Evolutionary conservation across 2,329 filamentous ascomycete species (phyloP), one percentile per base, ranked within the genome.

Genomic region (Ceratocystis ficicola): DNA sequence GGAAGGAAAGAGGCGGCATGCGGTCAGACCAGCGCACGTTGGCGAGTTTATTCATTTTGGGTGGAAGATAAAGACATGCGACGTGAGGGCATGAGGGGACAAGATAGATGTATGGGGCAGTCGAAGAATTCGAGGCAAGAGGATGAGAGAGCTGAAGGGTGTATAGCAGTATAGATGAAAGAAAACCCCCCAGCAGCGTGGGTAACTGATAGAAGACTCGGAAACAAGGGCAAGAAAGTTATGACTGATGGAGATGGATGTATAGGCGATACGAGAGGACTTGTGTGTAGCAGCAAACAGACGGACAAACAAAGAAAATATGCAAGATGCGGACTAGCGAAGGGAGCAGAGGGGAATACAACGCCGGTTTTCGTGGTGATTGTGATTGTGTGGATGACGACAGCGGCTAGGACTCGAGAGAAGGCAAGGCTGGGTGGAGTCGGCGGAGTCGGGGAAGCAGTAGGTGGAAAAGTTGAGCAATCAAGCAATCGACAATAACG

Each of bases 21-120:
- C 83, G 81, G 77, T 86, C 83, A 74, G 83, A 82, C 84, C 84
- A 87, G 80, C 84, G 83, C 84, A 87, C 86, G 73, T 85, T 86
- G 75, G 83, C 82, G 76, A 87, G 76, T 77, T 86, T 87, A 78
- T 87, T 86, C 84, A 87, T 87, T 73, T 72, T 85, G 80, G 69
- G 60, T 63, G 52, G 62, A 44, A 20, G 32, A 62, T 20, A 61
- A 48, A 65, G 61, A 63, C 67, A 66, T 68, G 62, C 62, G 67
- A 61, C 36, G 55, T 20, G 32, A 30, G 55, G 52, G 61, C 52
- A 60, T 61, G 28, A 67, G 48, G 41, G 20, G 22, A 57, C 22
- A 62, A 41, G 25, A 20, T 7, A 15, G 36, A 41, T 41, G 28
- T 28, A 32, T 61, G n/a, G 6, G 48, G 48, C 22, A 22, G 22